Base-by-base conservation (phyloP, 75 land plant species). In the Adiantum capillusveneris region DNA sequence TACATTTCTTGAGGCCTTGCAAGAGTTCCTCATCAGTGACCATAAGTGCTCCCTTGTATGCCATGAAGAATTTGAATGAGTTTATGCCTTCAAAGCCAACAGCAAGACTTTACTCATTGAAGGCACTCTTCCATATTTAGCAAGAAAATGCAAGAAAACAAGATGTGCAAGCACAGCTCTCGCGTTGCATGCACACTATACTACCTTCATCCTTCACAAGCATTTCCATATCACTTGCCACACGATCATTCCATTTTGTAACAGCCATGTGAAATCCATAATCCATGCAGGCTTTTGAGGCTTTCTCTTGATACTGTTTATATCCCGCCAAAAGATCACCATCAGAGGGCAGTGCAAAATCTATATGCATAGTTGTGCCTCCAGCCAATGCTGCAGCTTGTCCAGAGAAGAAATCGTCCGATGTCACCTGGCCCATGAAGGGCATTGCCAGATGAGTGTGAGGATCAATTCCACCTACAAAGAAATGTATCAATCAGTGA, bases 251-350 rank as follows among this genome's bases (percentile, higher is more conserved):
- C 96, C 96, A 94, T 55, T 74, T 86, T 56, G 98, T 94, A 22
- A 94, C 73, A 56, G 88, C 96, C 87, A 94, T 86, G 58, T 94
- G 98, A 70, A 94, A 94, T 20, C 96, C 98, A 72, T 86, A 94
- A 71, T 94, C 98, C 91, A 90, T 90, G 62, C 87, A 90, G 27
- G 96, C 74, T 1, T 70, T 81, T 50, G 81, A 65, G 19, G 96
- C 85, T 70, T 94, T 94, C 31, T 78, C 63, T 52, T 42, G 39
- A 62, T 86, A 94, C n/a, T 63, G 63, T 54, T 86, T 75, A 71
- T 75, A 90, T 18, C 98, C 98, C 2, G 71, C 79, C 14, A 78
- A 41, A 44, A 93, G 76, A 45, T 65, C 82, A 1, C 98, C 98
- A 63, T 85, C 62, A 18, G 79, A 52, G 1, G 98, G 98, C n/a